These are phyloP conservation scores for Leccinum disarticulatum DNA, from an alignment of 768 basidiomycete genomes.

Conservation along the genomic window DNA sequence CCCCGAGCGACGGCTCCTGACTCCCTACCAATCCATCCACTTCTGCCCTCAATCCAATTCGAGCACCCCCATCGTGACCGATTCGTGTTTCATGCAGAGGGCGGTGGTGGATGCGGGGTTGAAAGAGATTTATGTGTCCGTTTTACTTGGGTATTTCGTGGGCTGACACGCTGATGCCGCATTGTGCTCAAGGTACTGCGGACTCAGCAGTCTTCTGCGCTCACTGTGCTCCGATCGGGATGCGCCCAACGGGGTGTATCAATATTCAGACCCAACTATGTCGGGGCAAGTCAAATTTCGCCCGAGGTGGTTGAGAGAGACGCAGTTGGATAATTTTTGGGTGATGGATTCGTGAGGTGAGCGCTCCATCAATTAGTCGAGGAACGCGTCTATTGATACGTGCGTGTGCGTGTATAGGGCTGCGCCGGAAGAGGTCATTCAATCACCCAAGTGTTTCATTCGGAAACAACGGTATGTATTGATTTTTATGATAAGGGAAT, in stretches of 20 bases:
- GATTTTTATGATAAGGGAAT: too few species aligned
- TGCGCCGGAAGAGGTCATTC: too few species aligned
- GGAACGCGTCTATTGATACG: too few species aligned
- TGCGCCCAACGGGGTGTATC: constrained; percentile 66
- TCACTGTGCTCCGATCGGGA: constrained; percentile 45
- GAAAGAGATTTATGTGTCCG: constrained; percentile 72
- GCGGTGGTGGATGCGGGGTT: constrained; percentile 60
- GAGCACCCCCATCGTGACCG: constrained; percentile 72
- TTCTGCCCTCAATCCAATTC: constrained; percentile 21
- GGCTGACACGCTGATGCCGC: background rate
- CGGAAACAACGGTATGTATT: too few species aligned
- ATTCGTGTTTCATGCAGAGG: constrained; percentile 72
- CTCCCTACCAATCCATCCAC: constrained; percentile 46
- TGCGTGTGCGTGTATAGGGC: too few species aligned
- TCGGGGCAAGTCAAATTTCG: too few species aligned
- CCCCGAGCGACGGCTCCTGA: constrained; percentile 68
- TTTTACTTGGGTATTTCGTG: background rate
- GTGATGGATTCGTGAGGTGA: too few species aligned
- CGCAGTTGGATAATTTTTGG: too few species aligned
- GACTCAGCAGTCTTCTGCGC: constrained; percentile 45
- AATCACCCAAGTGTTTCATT: too few species aligned
- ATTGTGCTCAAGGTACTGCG: constrained; percentile 52
- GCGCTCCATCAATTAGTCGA: too few species aligned
- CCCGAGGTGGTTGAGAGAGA: too few species aligned
- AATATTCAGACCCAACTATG: too few species aligned